A percentile compares a stretch with the other conserved stretches of the same genome.
phyloP scores from a whole-genome alignment of 768 basidiomycete species.

The Tylopilus cervinicoccineus region DNA sequence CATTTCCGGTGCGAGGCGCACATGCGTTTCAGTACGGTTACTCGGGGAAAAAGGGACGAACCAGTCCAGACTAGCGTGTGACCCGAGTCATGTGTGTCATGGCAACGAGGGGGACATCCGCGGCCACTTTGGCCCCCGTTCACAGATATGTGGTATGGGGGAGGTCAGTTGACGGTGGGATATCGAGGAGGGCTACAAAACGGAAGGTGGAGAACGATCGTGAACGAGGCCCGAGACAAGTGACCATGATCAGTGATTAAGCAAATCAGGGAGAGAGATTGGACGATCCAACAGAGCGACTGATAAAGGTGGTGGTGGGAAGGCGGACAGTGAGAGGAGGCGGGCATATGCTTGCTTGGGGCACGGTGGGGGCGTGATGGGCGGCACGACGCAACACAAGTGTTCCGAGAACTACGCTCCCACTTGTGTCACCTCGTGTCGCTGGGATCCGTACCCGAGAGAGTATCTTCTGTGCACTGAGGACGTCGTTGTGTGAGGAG shows the following conservation, averaged over 20 bases:
- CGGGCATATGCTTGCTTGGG: neutral
- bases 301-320: neutral
- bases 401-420: slow-evolving; percentile 48
- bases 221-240: too few relatives aligned
- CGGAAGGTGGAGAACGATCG: neutral
- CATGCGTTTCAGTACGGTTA: too few relatives aligned
- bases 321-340: neutral
- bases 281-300: too few relatives aligned
- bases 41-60: neutral
- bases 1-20: too few relatives aligned
- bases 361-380: neutral
- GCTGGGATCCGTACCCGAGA: neutral
- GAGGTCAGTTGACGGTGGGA: neutral
- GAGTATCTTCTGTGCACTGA: neutral
- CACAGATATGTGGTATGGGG: neutral
- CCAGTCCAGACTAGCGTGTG: neutral
- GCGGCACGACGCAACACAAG: slow-evolving; percentile 28
- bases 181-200: neutral
- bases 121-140: neutral
- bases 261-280: too few relatives aligned
- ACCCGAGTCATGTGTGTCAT: neutral
- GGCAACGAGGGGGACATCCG: neutral
- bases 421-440: slow-evolving; percentile 29
- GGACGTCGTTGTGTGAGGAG: neutral
- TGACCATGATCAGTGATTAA: too few relatives aligned